These are phyloP conservation scores for Cladorrhinum sp. DNA, from an alignment of 2,329 filamentous ascomycete species.

Conservation along the genomic window DNA sequence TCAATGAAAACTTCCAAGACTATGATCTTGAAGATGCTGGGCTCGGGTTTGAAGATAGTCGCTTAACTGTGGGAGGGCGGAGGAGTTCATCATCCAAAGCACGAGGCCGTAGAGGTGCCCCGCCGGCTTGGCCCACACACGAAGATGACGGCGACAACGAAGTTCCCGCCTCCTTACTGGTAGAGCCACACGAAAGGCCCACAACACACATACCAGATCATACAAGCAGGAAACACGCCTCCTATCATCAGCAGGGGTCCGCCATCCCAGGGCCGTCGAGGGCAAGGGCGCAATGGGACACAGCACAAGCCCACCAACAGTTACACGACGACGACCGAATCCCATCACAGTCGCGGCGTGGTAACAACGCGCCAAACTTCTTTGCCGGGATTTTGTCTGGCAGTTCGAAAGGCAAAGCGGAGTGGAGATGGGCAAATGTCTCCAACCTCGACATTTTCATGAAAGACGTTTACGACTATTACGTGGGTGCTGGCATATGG, in stretches of 20 bases:
- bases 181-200: conserved; percentile 49
- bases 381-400: conserved; percentile 31
- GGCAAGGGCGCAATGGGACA: conserved; percentile 53
- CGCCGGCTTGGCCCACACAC: conserved; percentile 26
- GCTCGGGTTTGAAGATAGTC: conserved; percentile 46
- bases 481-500: conserved; percentile 76
- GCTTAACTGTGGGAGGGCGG: conserved; percentile 41
- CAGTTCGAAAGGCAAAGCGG: conserved; percentile 66
- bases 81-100: conserved; percentile 23
- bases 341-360: conserved; percentile 13
- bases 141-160: conserved; percentile 58
- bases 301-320: conserved; percentile 49
- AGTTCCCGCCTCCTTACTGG: conserved; percentile 61
- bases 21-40: conserved; percentile 46
- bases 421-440: conserved; percentile 93
- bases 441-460: conserved; percentile 87
- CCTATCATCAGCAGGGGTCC: conserved; percentile 23
- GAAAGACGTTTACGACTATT: conserved; percentile 82
- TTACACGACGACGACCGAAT: conserved; percentile 44
- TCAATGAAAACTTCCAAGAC: conserved; percentile 50
- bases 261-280: conserved; percentile 43
- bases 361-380: conserved; percentile 31
- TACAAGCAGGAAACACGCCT: conserved; percentile 22
- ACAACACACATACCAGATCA: conserved; percentile 9
- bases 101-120: conserved; percentile 17